Percentiles rank a stretch among this genome's conserved stretches.
phyloP scores from a whole-genome alignment of 1,139 yeast species.

The Zygosaccharomyces sapae region DNA sequence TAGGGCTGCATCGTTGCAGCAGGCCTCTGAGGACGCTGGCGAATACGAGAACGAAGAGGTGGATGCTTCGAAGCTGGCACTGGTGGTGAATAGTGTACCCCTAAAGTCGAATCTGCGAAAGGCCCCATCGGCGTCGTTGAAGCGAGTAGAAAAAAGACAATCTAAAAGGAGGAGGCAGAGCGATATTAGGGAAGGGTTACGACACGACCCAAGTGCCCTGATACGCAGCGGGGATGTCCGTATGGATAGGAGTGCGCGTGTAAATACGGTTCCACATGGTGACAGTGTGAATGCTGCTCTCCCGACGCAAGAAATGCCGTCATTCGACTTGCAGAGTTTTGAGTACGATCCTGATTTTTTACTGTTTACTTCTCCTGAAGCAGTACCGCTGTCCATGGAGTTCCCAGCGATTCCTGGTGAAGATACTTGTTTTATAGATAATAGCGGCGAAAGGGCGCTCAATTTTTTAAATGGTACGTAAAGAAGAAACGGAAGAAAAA shows the following conservation, averaged over 20 bases:
- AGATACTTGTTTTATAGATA: neutral
- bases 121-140: neutral
- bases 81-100: slow-evolving; percentile 11
- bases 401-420: neutral
- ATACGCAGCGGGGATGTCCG: neutral
- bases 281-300: neutral
- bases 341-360: neutral
- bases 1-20: slow-evolving; percentile 39
- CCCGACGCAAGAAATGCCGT: neutral
- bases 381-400: neutral
- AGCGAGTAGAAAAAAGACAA: neutral
- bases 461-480: slow-evolving; percentile 2
- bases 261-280: neutral
- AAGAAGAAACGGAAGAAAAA: neutral
- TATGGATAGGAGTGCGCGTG: neutral
- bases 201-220: neutral
- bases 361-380: neutral
- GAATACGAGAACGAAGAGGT: slow-evolving; percentile 24
- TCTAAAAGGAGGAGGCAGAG: neutral
- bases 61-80: slow-evolving; percentile 23
- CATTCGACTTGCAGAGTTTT: neutral
- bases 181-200: neutral
- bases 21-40: slow-evolving; percentile 31
- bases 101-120: neutral
- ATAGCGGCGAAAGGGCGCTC: neutral